phyloP scores from a whole-genome alignment of 1,284 basidiomycete species.

The Schizophyllum commune region DNA sequence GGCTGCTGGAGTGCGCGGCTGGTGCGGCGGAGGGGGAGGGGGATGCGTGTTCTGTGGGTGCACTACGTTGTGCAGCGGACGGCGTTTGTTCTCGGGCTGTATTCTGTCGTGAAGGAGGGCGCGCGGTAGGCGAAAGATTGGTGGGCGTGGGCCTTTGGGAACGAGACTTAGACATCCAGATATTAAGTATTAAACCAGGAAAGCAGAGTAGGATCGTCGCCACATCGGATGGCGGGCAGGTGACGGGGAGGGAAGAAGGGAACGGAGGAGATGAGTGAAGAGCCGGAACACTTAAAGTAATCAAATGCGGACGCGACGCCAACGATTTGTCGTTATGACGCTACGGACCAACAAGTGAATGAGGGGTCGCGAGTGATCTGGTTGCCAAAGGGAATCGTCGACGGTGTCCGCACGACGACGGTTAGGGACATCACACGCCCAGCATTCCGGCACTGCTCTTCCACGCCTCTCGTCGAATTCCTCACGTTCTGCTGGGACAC shows the following conservation, averaged over 20 bases:
- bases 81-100: slow-evolving; percentile 23
- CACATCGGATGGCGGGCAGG: background rate
- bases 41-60: slow-evolving; percentile 8
- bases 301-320: background rate
- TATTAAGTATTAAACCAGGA: background rate
- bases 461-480: background rate
- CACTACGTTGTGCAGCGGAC: slow-evolving; percentile 6
- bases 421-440: background rate
- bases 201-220: background rate
- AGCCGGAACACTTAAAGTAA: background rate
- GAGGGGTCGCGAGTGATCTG: background rate
- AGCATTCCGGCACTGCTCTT: background rate
- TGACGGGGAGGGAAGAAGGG: background rate
- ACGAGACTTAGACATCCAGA: slow-evolving; percentile 39
- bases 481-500: background rate
- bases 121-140: slow-evolving; percentile 25
- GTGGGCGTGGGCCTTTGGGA: slow-evolving; percentile 34
- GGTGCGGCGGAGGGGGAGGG: slow-evolving; percentile 6
- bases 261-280: background rate
- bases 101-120: slow-evolving; percentile 34
- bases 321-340: background rate
- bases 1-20: slow-evolving; percentile 14
- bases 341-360: background rate
- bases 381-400: background rate
- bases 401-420: background rate